These are phyloP conservation scores for Sarcodon aspratus DNA, from an alignment of 768 basidiomycete species.

Conservation along the genomic window DNA sequence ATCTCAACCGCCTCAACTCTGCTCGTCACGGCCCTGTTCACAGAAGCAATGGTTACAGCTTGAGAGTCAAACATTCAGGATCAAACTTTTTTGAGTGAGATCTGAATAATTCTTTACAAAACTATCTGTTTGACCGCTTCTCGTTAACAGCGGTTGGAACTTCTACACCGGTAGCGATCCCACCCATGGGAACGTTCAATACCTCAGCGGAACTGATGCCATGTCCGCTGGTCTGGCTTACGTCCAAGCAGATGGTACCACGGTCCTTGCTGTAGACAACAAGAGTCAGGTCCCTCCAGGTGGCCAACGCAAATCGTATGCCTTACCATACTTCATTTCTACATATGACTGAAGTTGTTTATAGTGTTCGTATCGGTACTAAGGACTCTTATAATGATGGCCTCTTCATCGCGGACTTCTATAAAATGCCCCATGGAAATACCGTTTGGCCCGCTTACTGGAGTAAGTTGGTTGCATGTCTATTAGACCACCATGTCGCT, in stretches of 20 bases:
- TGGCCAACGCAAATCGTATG: slow-evolving; percentile 43
- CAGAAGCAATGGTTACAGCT: slow-evolving; percentile 18
- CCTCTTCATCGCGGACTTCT: slow-evolving; percentile 66
- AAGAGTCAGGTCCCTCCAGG: slow-evolving; percentile 34
- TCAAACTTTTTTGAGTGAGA: slow-evolving; percentile 50
- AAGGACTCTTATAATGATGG: slow-evolving; percentile 54
- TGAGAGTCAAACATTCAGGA: slow-evolving; percentile 33
- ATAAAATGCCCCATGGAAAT: slow-evolving; percentile 62
- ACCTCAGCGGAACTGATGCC: slow-evolving; percentile 36
- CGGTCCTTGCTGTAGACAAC: slow-evolving; percentile 54
- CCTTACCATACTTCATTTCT: neutral
- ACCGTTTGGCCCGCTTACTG: slow-evolving; percentile 52
- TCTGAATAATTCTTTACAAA: slow-evolving; percentile 7
- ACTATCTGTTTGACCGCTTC: neutral
- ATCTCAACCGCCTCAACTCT: slow-evolving; percentile 14
- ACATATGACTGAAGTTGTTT: neutral
- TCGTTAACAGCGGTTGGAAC: slow-evolving; percentile 43
- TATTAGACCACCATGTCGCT: neutral
- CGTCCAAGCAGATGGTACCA: slow-evolving; percentile 45
- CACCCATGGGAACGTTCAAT: slow-evolving; percentile 60
- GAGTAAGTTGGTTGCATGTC: slow-evolving; percentile 14
- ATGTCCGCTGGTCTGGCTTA: slow-evolving; percentile 43
- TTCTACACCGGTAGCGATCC: slow-evolving; percentile 59
- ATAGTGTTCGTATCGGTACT: slow-evolving; percentile 56
- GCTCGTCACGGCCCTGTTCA: slow-evolving; percentile 10